These are phyloP conservation scores for Boechera divaricarpa DNA, from an alignment of 345 rosid genomes.

Conservation along the genomic window DNA sequence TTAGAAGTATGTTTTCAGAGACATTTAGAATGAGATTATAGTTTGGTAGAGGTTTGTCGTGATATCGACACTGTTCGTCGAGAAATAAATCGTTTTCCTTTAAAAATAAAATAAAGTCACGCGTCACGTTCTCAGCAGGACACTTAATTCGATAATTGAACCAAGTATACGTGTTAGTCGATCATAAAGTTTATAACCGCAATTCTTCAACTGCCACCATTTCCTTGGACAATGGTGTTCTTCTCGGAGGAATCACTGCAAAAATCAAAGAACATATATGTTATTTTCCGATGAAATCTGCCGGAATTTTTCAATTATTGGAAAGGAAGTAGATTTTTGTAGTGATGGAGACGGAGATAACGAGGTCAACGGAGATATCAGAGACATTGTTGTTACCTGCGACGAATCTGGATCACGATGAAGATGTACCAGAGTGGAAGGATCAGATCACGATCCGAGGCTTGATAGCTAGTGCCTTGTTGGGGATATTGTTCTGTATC, in stretches of 20 bases:
- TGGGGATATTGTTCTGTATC: conserved; percentile 77
- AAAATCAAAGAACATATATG: background rate
- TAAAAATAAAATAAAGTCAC: too few species aligned
- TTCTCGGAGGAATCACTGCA: background rate
- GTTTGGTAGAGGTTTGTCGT: too few species aligned
- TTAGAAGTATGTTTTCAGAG: too few species aligned
- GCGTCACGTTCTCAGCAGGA: too few species aligned
- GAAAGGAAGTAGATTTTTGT: background rate
- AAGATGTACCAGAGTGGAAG: conserved; percentile 75
- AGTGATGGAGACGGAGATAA: conserved; percentile 56
- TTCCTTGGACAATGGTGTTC: background rate
- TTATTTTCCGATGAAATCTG: background rate
- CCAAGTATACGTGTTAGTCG: background rate
- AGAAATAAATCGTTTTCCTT: too few species aligned
- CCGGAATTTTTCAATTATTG: background rate
- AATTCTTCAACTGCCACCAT: background rate
- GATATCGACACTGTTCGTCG: too few species aligned
- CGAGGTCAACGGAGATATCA: conserved; percentile 49
- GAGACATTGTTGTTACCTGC: conserved; percentile 49
- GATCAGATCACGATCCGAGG: conserved; percentile 89
- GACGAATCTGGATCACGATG: conserved; percentile 17
- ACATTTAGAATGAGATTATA: too few species aligned
- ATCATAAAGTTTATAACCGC: background rate
- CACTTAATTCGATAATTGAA: too few species aligned
- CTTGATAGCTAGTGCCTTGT: conserved; percentile 61